phyloP scores from a whole-genome alignment of 169 alveolate genomes.

The Amoebophrya sp. region DNA sequence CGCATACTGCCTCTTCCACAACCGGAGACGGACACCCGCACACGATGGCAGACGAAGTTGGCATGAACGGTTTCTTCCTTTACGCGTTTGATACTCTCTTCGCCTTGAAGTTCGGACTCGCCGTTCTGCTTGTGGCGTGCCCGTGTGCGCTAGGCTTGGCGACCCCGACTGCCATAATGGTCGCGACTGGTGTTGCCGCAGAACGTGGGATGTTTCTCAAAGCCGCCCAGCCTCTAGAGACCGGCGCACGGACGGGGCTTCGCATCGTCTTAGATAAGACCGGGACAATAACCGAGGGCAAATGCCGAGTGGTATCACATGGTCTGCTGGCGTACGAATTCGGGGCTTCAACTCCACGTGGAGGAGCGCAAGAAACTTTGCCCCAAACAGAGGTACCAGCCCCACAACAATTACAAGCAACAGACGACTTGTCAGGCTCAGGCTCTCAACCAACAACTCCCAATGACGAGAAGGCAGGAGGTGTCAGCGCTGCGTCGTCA shows the following conservation, averaged over 20 bases:
- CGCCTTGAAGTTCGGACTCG: conserved; percentile 20
- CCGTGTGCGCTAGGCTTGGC: conserved; percentile 37
- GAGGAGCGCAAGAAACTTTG: too few relatives aligned
- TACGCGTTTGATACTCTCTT: not conserved
- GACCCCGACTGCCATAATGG: conserved; percentile 32
- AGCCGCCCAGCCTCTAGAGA: conserved; percentile 26
- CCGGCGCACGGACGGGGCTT: conserved; percentile 16
- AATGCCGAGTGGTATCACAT: not conserved
- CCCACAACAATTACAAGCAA: too few relatives aligned
- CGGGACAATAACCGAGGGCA: conserved; percentile 32
- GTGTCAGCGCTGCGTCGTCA: too few relatives aligned
- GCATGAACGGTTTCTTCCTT: not conserved
- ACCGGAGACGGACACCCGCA: not conserved
- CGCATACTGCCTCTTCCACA: not conserved
- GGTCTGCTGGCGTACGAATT: too few relatives aligned
- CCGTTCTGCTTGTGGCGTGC: conserved; percentile 33
- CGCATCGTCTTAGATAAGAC: conserved; percentile 30
- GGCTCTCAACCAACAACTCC: too few relatives aligned
- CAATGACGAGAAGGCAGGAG: too few relatives aligned
- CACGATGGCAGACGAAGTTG: not conserved
- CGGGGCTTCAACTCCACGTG: too few relatives aligned
- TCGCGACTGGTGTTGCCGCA: conserved; percentile 34
- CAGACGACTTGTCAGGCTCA: too few relatives aligned
- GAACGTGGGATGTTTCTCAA: conserved; percentile 15
- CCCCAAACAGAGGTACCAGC: too few relatives aligned